A percentile compares a stretch with the other conserved stretches of the same genome.
Evolutionary conservation across 495 filamentous ascomycete species (phyloP).

Genomic region (Bathelium albidoporum): DNA sequence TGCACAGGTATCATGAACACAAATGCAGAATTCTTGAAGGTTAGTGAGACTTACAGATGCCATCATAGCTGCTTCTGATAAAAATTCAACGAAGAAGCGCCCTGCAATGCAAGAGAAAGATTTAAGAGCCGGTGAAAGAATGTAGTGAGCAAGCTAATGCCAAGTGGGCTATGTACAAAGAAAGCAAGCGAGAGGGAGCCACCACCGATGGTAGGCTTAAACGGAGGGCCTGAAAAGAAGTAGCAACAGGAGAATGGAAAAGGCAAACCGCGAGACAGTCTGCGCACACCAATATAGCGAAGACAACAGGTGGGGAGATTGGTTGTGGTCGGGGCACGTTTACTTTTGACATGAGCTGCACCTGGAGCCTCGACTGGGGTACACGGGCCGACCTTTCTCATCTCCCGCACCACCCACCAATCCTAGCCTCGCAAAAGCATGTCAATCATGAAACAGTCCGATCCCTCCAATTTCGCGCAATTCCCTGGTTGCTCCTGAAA

Average conservation of each 20-base stretch:
- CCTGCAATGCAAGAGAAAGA: neutral
- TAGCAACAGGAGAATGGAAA: neutral
- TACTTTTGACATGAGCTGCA: neutral
- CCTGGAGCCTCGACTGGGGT: neutral
- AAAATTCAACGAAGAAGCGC: neutral
- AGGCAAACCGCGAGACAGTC: neutral
- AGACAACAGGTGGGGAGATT: neutral
- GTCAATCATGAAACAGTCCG: neutral
- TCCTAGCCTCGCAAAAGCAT: neutral
- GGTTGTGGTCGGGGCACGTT: too few relatives aligned
- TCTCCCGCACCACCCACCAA: constrained; percentile 1
- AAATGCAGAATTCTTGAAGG: too few relatives aligned
- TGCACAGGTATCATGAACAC: too few relatives aligned
- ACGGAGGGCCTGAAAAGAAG: neutral
- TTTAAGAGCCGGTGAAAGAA: neutral
- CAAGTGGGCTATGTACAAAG: neutral
- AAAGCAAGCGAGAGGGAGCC: constrained; percentile 1
- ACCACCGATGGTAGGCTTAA: neutral
- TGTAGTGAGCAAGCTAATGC: neutral
- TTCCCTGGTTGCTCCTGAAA: neutral
- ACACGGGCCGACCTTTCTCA: neutral
- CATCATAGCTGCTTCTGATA: neutral
- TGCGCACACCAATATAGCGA: neutral
- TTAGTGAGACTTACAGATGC: constrained; percentile 4
- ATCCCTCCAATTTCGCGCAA: neutral